Evolutionary conservation across 805 yeast species (phyloP), one percentile per base, ranked within the genome.

Genomic region (Dipodascus geniculatus): DNA sequence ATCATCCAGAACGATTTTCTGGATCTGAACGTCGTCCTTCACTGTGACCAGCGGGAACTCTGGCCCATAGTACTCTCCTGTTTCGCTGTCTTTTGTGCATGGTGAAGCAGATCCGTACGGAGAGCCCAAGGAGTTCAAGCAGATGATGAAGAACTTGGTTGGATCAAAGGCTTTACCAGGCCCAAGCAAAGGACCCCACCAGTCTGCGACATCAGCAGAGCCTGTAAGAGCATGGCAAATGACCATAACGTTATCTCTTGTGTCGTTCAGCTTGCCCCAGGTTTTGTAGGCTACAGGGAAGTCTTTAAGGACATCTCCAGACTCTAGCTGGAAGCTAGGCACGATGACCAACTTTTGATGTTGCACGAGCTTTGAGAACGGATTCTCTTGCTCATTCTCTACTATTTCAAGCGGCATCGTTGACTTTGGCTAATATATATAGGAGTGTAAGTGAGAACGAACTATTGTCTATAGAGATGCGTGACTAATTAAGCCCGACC

Each of bases 101-200:
- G 99, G 99, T 1, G 96, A 87, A 22, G 95, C 91, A 3, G 95
- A 82, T 0, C 99, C 99, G 63, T 93, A 93, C 0, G 99, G 99
- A 0, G 96, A 87, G 0, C 98, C 98, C 57, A 93, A 74, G n/a
- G 95, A 84, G 65, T 93, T 91, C 55, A 91, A 70, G 65, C 99
- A 91, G 16, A 93, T 76, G 49, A 93, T 81, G 67, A 87, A 87
- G 67, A 83, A 93, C 58, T 85, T 77, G 0, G 89, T 74, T 0
- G 97, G 96, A 69, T 93, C 99, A 68, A 93, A 88, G 0, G 98
- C 95, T 55, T 83, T 78, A 14, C 81, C 85, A 2, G 81, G 78
- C 0, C 98, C 99, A 24, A 93, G 71, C 22, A 93, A 69, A 0
- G 98, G 97, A 0, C 98, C 97, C 99, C 99, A 93, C 99, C 99